phyloP scores from a whole-genome alignment of 768 basidiomycete genomes.

The Xerocomus spinulosus region DNA sequence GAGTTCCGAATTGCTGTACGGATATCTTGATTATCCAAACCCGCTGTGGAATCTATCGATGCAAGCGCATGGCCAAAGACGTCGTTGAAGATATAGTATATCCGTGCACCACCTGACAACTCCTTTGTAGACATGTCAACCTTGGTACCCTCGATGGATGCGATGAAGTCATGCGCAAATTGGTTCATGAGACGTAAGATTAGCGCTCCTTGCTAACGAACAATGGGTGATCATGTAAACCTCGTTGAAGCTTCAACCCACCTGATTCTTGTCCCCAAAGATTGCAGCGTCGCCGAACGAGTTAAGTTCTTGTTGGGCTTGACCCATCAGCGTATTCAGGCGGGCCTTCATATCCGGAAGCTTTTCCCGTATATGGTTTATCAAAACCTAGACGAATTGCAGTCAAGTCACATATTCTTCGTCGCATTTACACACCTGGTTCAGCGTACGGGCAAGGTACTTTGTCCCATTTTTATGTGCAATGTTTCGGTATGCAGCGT shows the following conservation, averaged over 20 bases:
- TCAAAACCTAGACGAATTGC: conserved; percentile 62
- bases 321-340: conserved; percentile 96
- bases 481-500: conserved; percentile 91
- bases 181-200: conserved; percentile 97
- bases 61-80: conserved; percentile 91
- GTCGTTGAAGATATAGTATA: conserved; percentile 99
- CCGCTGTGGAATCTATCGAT: conserved; percentile 85
- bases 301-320: conserved; percentile 96
- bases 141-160: conserved; percentile 96
- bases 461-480: conserved; percentile 97
- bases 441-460: conserved; percentile 88
- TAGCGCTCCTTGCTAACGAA: conserved; percentile 70
- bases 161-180: conserved; percentile 94
- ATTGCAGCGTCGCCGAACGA: conserved; percentile 92
- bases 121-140: conserved; percentile 97
- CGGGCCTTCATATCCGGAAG: conserved; percentile 99
- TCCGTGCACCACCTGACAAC: conserved; percentile 93
- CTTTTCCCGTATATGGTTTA: conserved; percentile 98
- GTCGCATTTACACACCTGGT: conserved; percentile 59
- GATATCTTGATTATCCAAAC: conserved; percentile 91
- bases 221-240: conserved; percentile 10
- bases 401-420: not conserved
- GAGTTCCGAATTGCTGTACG: conserved; percentile 98
- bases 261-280: conserved; percentile 88
- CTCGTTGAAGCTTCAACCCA: conserved; percentile 17